Evolutionary conservation across 345 rosid genomes (phyloP).

Genomic region (Cochlearia excelsa): DNA sequence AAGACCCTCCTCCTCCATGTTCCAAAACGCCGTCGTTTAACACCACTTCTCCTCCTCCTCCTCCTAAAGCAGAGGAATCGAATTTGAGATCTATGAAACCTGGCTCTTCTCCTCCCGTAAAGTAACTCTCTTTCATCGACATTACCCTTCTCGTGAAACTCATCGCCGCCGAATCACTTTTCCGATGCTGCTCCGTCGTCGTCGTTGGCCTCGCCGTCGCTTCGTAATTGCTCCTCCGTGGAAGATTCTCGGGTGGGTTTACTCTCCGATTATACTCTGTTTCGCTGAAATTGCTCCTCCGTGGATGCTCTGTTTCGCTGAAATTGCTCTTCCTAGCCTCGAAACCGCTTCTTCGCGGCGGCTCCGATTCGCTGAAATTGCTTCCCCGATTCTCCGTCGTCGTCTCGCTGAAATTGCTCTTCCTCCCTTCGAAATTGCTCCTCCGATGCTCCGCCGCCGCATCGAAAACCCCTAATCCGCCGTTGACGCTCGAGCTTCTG

Average conservation of each 20-base stretch:
- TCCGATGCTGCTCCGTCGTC: conserved; percentile 27
- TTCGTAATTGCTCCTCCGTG: conserved; percentile 49
- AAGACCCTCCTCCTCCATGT: conserved; percentile 49
- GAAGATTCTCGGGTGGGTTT: conserved; percentile 31
- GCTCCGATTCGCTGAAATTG: conserved; percentile 58
- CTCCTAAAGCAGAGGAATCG: conserved; percentile 39
- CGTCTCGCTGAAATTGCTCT: conserved; percentile 41
- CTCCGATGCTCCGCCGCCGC: conserved; percentile 70
- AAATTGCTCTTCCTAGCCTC: conserved; percentile 67
- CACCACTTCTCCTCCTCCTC: conserved; percentile 46
- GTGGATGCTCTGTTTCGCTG: conserved; percentile 55
- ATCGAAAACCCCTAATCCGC: conserved; percentile 51
- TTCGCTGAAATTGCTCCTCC: conserved; percentile 39
- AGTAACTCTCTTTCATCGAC: conserved; percentile 71
- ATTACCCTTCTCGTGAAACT: conserved; percentile 53
- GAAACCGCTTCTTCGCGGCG: conserved; percentile 49
- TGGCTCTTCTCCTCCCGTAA: conserved; percentile 67
- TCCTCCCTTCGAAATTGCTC: conserved; percentile 69
- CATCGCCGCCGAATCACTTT: conserved; percentile 28
- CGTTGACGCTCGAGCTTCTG: conserved; percentile 76
- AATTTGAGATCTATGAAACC: conserved; percentile 90
- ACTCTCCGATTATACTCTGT: conserved; percentile 46
- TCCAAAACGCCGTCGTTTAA: conserved; percentile 36
- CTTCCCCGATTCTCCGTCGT: conserved; percentile 57
- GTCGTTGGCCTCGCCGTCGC: conserved; percentile 41